These are phyloP conservation scores for Ilyonectria robusta DNA, from an alignment of 2,329 filamentous ascomycete species.

Conservation along the genomic window DNA sequence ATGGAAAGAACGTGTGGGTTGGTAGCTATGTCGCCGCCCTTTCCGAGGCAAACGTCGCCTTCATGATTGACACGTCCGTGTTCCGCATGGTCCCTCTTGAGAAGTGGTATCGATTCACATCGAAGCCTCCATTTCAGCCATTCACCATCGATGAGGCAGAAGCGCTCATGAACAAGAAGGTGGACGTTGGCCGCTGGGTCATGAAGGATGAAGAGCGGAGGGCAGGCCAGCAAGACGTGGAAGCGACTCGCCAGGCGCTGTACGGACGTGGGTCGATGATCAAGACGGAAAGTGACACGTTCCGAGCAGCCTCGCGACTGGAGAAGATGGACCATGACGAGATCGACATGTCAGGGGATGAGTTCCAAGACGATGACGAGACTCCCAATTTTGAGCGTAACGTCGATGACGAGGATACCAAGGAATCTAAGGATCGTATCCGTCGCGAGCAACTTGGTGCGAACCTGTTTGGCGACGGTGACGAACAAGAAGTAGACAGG, in stretches of 20 bases:
- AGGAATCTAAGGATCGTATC: conserved; percentile 79
- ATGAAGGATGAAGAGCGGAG: conserved; percentile 77
- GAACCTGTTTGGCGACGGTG: conserved; percentile 81
- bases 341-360: conserved; percentile 76
- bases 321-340: conserved; percentile 81
- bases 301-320: conserved; percentile 70
- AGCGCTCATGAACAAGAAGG: conserved; percentile 83
- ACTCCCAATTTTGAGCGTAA: conserved; percentile 81
- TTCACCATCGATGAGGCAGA: conserved; percentile 90
- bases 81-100: conserved; percentile 93
- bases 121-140: conserved; percentile 83
- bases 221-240: conserved; percentile 69
- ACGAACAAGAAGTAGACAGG: conserved; percentile 80
- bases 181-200: conserved; percentile 84
- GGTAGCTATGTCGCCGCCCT: conserved; percentile 91
- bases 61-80: conserved; percentile 77
- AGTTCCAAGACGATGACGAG: conserved; percentile 93
- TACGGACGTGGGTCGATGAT: conserved; percentile 70
- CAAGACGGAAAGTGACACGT: conserved; percentile 79
- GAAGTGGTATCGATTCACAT: conserved; percentile 92
- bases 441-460: conserved; percentile 88
- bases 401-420: conserved; percentile 85
- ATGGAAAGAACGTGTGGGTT: conserved; percentile 95
- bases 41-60: conserved; percentile 86
- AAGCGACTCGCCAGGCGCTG: conserved; percentile 68